A percentile compares a stretch with the other conserved stretches of the same genome.
These are phyloP conservation scores for Saccharomyces jurei DNA, from an alignment of 805 yeast genomes.

Conservation along the genomic window DNA sequence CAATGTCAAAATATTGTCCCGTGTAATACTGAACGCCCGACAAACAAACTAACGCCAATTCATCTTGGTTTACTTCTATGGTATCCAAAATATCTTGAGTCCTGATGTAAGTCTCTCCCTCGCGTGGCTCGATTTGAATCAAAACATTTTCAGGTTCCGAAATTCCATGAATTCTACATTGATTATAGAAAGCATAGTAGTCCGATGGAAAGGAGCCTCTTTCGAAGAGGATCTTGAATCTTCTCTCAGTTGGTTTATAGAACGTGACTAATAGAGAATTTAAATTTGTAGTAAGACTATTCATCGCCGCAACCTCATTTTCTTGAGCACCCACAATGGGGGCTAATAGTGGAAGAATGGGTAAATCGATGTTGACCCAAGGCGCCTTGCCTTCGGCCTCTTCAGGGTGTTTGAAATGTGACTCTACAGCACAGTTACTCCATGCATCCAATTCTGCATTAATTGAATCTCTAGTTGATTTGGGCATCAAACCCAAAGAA, in stretches of 20 bases:
- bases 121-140: slow-evolving; percentile 55
- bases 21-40: slow-evolving; percentile 91
- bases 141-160: slow-evolving; percentile 44
- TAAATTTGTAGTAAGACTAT: slow-evolving; percentile 73
- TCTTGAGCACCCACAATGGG: slow-evolving; percentile 67
- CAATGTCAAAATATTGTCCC: slow-evolving; percentile 78
- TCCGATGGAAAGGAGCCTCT: slow-evolving; percentile 89
- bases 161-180: slow-evolving; percentile 53
- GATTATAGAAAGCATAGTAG: slow-evolving; percentile 73
- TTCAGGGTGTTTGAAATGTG: slow-evolving; percentile 69
- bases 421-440: slow-evolving; percentile 72
- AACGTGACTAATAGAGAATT: slow-evolving; percentile 68
- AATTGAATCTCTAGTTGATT: slow-evolving; percentile 46
- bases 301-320: slow-evolving; percentile 83
- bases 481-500: slow-evolving; percentile 89
- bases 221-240: slow-evolving; percentile 72
- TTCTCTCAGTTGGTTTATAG: slow-evolving; percentile 50
- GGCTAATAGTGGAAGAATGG: slow-evolving; percentile 60
- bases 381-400: slow-evolving; percentile 40
- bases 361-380: slow-evolving; percentile 84
- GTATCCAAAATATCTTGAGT: slow-evolving; percentile 54
- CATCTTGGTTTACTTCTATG: slow-evolving; percentile 49
- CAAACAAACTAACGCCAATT: slow-evolving; percentile 65
- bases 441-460: slow-evolving; percentile 71
- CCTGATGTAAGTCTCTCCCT: slow-evolving; percentile 46